These are phyloP conservation scores for Ustulina deusta DNA, from an alignment of 2,329 filamentous ascomycete species.

Conservation along the genomic window DNA sequence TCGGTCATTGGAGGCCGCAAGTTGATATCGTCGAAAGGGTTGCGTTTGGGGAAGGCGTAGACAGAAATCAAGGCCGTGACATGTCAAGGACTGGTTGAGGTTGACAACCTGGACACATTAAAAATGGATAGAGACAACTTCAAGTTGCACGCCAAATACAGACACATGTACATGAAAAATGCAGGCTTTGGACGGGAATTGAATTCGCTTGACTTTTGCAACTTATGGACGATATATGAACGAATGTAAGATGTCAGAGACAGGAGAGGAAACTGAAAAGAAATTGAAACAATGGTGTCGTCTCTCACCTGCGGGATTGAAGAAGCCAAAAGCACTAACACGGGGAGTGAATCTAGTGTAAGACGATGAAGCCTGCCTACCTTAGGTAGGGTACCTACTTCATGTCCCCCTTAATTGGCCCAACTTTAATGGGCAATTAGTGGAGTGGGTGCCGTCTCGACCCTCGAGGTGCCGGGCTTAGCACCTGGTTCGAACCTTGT, in stretches of 20 bases:
- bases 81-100: conserved; percentile 37
- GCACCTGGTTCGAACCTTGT: conserved; percentile 9
- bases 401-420: conserved; percentile 16
- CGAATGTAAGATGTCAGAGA: conserved; percentile 18
- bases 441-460: background rate
- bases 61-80: conserved; percentile 35
- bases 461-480: conserved; percentile 13
- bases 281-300: conserved; percentile 5
- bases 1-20: conserved; percentile 42
- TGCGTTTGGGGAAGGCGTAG: conserved; percentile 20
- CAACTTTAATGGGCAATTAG: conserved; percentile 9
- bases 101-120: conserved; percentile 21
- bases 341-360: no score
- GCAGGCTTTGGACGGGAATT: background rate
- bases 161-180: conserved; percentile 22
- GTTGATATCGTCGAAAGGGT: conserved; percentile 24
- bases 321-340: conserved; percentile 11
- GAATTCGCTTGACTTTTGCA: background rate
- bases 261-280: background rate
- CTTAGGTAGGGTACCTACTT: background rate
- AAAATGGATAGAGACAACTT: conserved; percentile 21
- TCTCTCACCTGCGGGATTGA: conserved; percentile 9
- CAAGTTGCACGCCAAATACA: conserved; percentile 19
- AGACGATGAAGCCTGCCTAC: background rate
- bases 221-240: conserved; percentile 16